Evolutionary conservation across 768 basidiomycete genomes (phyloP), one percentile per base, ranked within the genome.

Genomic region (Heimioporus sp.): DNA sequence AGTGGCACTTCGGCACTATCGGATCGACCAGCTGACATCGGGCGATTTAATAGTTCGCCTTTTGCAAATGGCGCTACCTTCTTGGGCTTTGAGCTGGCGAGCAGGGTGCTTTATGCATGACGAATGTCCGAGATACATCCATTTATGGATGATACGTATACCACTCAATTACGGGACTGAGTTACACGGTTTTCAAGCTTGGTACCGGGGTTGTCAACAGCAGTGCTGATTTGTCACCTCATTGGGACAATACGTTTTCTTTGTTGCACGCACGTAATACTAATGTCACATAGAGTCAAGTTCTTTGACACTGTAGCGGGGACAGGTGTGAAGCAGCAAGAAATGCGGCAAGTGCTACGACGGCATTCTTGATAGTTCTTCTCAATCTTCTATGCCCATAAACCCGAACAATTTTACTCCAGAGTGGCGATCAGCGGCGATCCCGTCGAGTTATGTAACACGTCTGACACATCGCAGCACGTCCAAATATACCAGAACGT

Each of bases 41-140:
- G 20, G 24, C 24, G 41, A 54, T 35, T 35, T 52, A 40, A 16
- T 48, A 94, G 92, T 61, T 94, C 92, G 3, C 95, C 94, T 1
- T 96, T 97, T 62, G 95, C 95, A 11, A 98, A 98, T 60, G 96
- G 94, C 17, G 92, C 92, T 1, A 98, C 96, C 0, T 98, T 98
- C 79, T 81, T 96, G 51, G 94, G 92, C 1, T 98, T 94, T 63
- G 96, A 98, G 76, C 78, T 98, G 73, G 92, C 91, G 40, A 92
- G 83, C 72, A 80, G 93, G 42, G 56, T 82, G 39, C 72, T 90
- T 53, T 82, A 82, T 62, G 65, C 66, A 17, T 69, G 24, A 61
- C 47, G 10, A 15, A 53, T 43, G n/a, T 20, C 24, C 15, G 31
- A 20, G 43, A 46, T 20, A 4, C 34, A 35, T 16, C 16, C 37